Evolutionary conservation across 805 yeast species (phyloP).

Genomic region (Candida xyloterini): DNA sequence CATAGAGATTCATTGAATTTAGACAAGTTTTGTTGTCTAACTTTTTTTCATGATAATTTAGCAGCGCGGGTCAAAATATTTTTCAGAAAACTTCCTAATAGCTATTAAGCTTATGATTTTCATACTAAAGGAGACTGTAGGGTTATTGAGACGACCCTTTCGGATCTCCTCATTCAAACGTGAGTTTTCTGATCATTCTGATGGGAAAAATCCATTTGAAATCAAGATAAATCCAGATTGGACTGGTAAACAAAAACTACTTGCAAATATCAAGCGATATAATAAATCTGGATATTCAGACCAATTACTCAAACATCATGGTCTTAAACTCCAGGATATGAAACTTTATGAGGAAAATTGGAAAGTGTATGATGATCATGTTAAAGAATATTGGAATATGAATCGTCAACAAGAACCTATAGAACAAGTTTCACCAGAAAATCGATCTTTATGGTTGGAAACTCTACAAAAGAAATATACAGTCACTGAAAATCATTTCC

Average conservation of each 20-base stretch:
- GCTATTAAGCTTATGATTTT: neutral
- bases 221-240: conserved; percentile 7
- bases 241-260: conserved; percentile 10
- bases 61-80: conserved; percentile 4
- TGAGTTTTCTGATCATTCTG: neutral
- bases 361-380: neutral
- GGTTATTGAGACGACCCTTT: conserved; percentile 2
- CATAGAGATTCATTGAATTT: neutral
- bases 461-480: neutral
- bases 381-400: conserved; percentile 5
- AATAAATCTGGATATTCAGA: neutral
- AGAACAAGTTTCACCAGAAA: neutral
- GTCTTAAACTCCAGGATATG: conserved; percentile 1
- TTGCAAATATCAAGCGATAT: neutral
- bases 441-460: neutral
- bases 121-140: conserved; percentile 1
- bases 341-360: neutral
- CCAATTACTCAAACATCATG: neutral
- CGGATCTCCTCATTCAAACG: neutral
- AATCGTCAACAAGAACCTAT: neutral
- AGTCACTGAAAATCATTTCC: neutral
- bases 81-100: neutral
- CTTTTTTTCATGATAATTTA: neutral
- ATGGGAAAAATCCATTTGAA: neutral
- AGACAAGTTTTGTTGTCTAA: neutral